phyloP scores from a whole-genome alignment of 441 rosid genomes.

The Arabidopsis lyrata region DNA sequence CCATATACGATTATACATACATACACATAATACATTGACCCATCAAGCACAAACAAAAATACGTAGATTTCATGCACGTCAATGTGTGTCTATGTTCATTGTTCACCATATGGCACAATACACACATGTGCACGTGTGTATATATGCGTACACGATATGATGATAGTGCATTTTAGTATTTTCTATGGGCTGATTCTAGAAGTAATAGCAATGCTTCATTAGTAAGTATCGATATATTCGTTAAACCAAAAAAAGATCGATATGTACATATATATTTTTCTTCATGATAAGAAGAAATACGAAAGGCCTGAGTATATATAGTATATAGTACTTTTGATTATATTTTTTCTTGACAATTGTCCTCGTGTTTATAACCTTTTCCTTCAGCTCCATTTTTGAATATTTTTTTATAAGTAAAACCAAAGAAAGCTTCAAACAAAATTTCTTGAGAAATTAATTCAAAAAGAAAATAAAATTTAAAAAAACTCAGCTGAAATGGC shows the following conservation, averaged over 20 bases:
- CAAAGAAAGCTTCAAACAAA: slow-evolving; percentile 38
- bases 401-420: slow-evolving; percentile 37
- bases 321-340: slow-evolving; percentile 48
- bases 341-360: slow-evolving; percentile 47
- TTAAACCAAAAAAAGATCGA: too few relatives aligned
- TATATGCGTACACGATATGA: background rate
- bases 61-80: slow-evolving; percentile 18
- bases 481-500: slow-evolving; percentile 74
- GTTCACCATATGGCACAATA: slow-evolving; percentile 22
- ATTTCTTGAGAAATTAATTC: slow-evolving; percentile 46
- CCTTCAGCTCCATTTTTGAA: slow-evolving; percentile 36
- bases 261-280: background rate
- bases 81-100: slow-evolving; percentile 20
- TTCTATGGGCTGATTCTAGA: slow-evolving; percentile 50
- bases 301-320: slow-evolving; percentile 52
- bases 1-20: slow-evolving; percentile 8
- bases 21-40: background rate
- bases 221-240: slow-evolving; percentile 31
- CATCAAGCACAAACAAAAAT: slow-evolving; percentile 12
- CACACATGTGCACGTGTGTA: slow-evolving; percentile 11
- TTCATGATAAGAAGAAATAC: slow-evolving; percentile 32
- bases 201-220: slow-evolving; percentile 39
- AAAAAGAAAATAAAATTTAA: background rate
- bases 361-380: slow-evolving; percentile 45
- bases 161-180: slow-evolving; percentile 21